A percentile compares a stretch with the other conserved stretches of the same genome.
These are phyloP conservation scores for Erodium texanum DNA, from an alignment of 441 rosid genomes.

Conservation along the genomic window DNA sequence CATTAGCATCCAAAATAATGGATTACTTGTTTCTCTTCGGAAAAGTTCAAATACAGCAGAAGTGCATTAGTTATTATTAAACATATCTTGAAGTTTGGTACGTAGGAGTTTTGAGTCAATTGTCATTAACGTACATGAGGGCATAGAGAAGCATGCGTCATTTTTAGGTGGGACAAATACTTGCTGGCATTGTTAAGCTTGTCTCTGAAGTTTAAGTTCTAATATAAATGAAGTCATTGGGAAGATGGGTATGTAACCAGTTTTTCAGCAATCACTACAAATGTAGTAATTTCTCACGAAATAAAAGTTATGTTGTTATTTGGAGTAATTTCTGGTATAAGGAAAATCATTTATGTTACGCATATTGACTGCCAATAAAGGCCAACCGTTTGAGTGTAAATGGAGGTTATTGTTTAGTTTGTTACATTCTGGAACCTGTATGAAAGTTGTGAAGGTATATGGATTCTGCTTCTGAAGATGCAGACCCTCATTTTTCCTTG, in stretches of 20 bases:
- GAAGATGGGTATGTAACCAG: not conserved
- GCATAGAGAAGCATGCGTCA: not conserved
- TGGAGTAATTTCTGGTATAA: not conserved
- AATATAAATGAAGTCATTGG: not conserved
- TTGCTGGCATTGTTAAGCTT: not conserved
- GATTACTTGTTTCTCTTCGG: not conserved
- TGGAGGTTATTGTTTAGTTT: not conserved
- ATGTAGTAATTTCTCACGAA: not conserved
- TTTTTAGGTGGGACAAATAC: constrained; percentile 2
- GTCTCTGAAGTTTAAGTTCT: not conserved
- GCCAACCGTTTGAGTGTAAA: not conserved
- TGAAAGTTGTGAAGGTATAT: not conserved
- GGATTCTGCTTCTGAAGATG: not conserved
- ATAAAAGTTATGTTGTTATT: not conserved
- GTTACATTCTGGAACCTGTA: not conserved
- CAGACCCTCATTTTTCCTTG: not conserved
- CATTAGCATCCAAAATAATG: not conserved
- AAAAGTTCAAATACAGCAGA: not conserved
- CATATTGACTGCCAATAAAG: not conserved
- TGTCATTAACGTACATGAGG: not conserved
- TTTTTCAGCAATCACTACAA: not conserved
- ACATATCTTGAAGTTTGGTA: not conserved
- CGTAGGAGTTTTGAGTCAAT: not conserved
- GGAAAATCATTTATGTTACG: not conserved
- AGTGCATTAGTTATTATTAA: not conserved